A percentile compares a stretch with the other conserved stretches of the same genome.
phyloP scores from a whole-genome alignment of 1,284 basidiomycete genomes.

The Ustilago xerochloae region DNA sequence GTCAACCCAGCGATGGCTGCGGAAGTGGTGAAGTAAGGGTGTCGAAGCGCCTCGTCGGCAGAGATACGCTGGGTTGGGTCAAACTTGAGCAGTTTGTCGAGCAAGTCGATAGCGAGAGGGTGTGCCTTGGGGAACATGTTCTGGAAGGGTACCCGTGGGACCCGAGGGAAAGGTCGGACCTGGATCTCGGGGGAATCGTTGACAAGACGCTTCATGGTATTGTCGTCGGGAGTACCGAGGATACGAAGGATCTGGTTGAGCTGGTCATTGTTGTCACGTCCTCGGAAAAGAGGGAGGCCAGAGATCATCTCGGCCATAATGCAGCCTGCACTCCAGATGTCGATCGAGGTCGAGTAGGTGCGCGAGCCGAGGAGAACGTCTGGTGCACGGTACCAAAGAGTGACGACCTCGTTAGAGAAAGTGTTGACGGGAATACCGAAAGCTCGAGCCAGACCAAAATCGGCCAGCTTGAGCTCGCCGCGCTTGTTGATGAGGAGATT shows the following conservation, averaged over 20 bases:
- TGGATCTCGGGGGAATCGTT: constrained; percentile 93
- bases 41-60: constrained; percentile 88
- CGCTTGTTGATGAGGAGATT: constrained; percentile 97
- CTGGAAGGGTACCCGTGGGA: constrained; percentile 88
- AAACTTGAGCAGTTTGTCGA: constrained; percentile 95
- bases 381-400: constrained; percentile 98
- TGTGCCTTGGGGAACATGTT: constrained; percentile 92
- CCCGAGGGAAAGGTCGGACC: constrained; percentile 86
- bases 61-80: constrained; percentile 92
- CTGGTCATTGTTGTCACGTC: constrained; percentile 97
- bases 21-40: constrained; percentile 83
- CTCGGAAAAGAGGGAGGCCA: constrained; percentile 95
- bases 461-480: constrained; percentile 95
- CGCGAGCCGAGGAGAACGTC: constrained; percentile 96
- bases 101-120: constrained; percentile 89
- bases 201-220: constrained; percentile 86
- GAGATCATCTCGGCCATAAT: constrained; percentile 94
- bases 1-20: constrained; percentile 50
- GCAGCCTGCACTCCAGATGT: constrained; percentile 99
- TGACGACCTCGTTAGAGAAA: constrained; percentile 74
- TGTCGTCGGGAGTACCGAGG: constrained; percentile 92
- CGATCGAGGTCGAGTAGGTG: constrained; percentile 97
- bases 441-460: constrained; percentile 87
- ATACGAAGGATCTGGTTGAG: constrained; percentile 97
- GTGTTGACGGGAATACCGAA: constrained; percentile 68